phyloP scores from a whole-genome alignment of 768 basidiomycete genomes.

The Coprinopsis sp. region DNA sequence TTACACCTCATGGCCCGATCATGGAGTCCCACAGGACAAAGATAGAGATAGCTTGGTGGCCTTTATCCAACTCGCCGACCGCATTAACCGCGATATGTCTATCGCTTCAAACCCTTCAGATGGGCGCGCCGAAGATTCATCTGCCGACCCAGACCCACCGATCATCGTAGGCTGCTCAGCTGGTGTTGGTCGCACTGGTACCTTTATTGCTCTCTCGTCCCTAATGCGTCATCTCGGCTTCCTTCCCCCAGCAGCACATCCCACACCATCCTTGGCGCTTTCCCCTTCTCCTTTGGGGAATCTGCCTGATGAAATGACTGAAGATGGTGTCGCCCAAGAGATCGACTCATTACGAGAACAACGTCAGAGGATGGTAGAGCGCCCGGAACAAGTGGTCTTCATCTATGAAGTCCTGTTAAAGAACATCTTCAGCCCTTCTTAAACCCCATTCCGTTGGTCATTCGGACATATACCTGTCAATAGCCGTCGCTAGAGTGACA shows the following conservation, averaged over 20 bases:
- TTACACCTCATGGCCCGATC: constrained; percentile 79
- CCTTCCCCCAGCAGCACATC: constrained; percentile 31
- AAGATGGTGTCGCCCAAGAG: constrained; percentile 64
- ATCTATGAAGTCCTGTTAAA: constrained; percentile 55
- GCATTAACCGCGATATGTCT: constrained; percentile 47
- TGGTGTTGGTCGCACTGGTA: constrained; percentile 82
- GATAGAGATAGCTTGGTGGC: constrained; percentile 56
- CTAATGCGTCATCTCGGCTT: constrained; percentile 61
- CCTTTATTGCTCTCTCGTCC: constrained; percentile 78
- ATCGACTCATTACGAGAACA: constrained; percentile 79
- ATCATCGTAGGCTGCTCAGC: constrained; percentile 83
- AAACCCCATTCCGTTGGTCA: not conserved
- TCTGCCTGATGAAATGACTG: constrained; percentile 40
- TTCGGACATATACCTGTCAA: not conserved
- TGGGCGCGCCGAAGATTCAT: constrained; percentile 10
- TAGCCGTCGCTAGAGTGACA: not conserved
- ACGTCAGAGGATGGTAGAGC: constrained; percentile 77
- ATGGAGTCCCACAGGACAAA: constrained; percentile 66
- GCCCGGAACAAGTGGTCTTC: constrained; percentile 56
- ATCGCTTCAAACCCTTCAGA: constrained; percentile 20
- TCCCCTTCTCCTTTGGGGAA: constrained; percentile 55
- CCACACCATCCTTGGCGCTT: constrained; percentile 28
- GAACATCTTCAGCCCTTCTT: constrained; percentile 16
- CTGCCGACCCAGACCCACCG: constrained; percentile 60
- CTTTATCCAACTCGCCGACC: constrained; percentile 64